Conservation (phyloP, 1,284 basidiomycete species). For the Microbotryum intermedium region DNA sequence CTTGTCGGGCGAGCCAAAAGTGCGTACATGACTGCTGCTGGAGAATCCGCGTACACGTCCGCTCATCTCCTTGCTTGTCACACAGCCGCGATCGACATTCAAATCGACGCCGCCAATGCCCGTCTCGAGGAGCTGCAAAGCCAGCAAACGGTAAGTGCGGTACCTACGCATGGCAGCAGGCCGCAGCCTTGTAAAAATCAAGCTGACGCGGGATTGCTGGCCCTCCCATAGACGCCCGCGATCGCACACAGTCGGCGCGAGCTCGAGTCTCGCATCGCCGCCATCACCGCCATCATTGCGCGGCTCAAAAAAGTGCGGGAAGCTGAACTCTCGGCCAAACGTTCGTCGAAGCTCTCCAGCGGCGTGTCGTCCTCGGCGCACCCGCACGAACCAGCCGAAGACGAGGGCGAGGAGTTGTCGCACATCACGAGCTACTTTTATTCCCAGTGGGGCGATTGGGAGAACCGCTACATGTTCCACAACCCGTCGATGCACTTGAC, state of each 20-base stretch:
- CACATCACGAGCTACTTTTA: conserved; percentile 41
- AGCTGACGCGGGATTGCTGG: too few species aligned
- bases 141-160: conserved; percentile 1
- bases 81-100: conserved; percentile 26
- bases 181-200: too few species aligned
- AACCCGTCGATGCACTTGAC: conserved; percentile 75
- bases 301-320: conserved; percentile 11
- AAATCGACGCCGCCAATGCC: conserved; percentile 21
- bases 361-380: background rate
- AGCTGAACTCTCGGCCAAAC: conserved; percentile 49
- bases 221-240: too few species aligned
- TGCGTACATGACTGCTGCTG: conserved; percentile 40
- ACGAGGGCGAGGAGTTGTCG: conserved; percentile 20
- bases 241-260: background rate
- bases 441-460: conserved; percentile 71
- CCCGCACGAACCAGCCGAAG: conserved; percentile 3
- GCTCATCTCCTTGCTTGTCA: background rate
- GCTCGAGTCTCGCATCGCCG: conserved; percentile 20
- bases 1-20: conserved; percentile 65
- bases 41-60: too few species aligned
- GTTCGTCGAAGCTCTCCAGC: conserved; percentile 43
- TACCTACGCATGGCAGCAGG: too few species aligned
- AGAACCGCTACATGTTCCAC: conserved; percentile 86
- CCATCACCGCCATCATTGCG: conserved; percentile 18
- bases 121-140: conserved; percentile 17